Evolutionary conservation across 345 rosid genomes (phyloP).

Genomic region (Melastoma malabathricum): DNA sequence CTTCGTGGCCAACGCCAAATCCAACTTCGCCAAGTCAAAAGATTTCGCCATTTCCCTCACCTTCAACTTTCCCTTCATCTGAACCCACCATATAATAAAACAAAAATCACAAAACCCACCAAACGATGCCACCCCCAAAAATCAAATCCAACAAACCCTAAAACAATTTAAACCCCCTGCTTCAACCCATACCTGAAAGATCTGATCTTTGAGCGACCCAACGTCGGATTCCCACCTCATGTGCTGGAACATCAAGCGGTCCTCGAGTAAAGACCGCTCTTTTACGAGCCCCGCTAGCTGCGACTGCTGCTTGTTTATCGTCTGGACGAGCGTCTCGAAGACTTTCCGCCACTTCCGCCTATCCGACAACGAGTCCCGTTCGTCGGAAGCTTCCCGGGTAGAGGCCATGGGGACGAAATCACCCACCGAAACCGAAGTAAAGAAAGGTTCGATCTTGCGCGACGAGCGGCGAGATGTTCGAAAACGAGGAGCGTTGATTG

Average conservation of each 20-base stretch:
- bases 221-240: conserved; percentile 36
- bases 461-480: no score
- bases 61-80: conserved; percentile 31
- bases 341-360: conserved; percentile 48
- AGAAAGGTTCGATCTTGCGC: no score
- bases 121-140: background rate
- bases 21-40: conserved; percentile 39
- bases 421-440: no score
- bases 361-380: conserved; percentile 19
- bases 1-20: conserved; percentile 43
- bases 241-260: conserved; percentile 26
- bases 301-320: conserved; percentile 43
- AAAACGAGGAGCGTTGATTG: no score
- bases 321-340: conserved; percentile 32
- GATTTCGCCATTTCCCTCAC: conserved; percentile 30
- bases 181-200: conserved; percentile 29
- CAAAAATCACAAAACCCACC: conserved; percentile 2
- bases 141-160: conserved; percentile 1
- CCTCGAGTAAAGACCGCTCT: conserved; percentile 53
- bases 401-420: no score
- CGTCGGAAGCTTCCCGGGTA: conserved; percentile 12
- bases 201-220: conserved; percentile 28
- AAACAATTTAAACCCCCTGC: conserved; percentile 17
- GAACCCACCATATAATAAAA: background rate
- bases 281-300: conserved; percentile 45